Evolutionary conservation across 257 asterid genomes (phyloP), one percentile per base, ranked within the genome.

Genomic region (Scutellaria barbata): DNA sequence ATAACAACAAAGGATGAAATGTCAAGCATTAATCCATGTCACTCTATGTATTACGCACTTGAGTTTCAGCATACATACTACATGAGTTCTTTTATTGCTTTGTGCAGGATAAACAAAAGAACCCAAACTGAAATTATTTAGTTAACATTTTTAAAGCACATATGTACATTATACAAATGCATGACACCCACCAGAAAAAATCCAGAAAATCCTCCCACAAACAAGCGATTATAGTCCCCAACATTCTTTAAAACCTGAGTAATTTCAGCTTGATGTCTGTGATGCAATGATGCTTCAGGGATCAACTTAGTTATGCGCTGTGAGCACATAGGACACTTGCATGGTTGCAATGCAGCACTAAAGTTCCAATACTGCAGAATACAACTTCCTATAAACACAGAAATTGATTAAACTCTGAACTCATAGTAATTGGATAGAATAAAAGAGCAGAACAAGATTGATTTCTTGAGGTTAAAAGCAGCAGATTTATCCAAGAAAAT

Each of bases 281-380:
- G 61, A 77, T 47, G 42, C 80, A 88, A 78, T 37, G 96, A 84
- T 14, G 87, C 88, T 80, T 87, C 87, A 0, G 95, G 96, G 61
- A 79, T 84, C 89, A 89, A 78, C 30, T 67, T 78, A 39, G 85
- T 81, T 72, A 91, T 89, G 77, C 53, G 72, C 77, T 74, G 79
- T 9, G 82, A 84, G 85, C 97, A 91, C 96, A 91, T 88, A 59
- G 97, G 97, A 76, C 97, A 91, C 77, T 70, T 87, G 81, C 97
- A 91, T 43, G 96, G 95, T 71, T 74, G 87, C 74, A 91, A 73
- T 35, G 86, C 83, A 39, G 89, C 81, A 73, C 87, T 73, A 46
- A 77, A 89, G 79, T 87, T 83, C 96, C 97, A 91, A 62, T 89
- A 91, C 79, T 88, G 92, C 81, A 91, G 77, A 79, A 89, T 85